These are phyloP conservation scores for Letharia lupina DNA, from an alignment of 495 filamentous ascomycete genomes.

Conservation along the genomic window DNA sequence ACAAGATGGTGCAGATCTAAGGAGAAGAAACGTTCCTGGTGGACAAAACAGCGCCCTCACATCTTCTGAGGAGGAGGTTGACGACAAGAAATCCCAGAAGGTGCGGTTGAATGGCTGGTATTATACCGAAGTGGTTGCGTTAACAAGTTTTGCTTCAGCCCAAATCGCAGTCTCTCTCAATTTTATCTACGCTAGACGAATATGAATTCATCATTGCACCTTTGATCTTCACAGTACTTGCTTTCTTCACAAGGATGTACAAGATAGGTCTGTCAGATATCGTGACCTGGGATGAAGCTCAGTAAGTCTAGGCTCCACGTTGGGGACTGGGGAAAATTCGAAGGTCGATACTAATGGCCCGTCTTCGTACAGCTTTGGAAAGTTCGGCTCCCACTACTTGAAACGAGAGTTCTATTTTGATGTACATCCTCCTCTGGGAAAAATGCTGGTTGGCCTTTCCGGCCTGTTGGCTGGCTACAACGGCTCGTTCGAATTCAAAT, in stretches of 20 bases:
- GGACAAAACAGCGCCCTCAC: slow-evolving; percentile 34
- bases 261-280: slow-evolving; percentile 92
- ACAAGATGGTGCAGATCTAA: slow-evolving; percentile 52
- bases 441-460: slow-evolving; percentile 95
- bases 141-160: slow-evolving; percentile 10
- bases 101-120: slow-evolving; percentile 31
- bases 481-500: slow-evolving; percentile 99
- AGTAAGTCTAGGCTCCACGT: slow-evolving; percentile 50
- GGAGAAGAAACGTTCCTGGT: slow-evolving; percentile 65
- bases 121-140: not conserved
- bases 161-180: slow-evolving; percentile 9
- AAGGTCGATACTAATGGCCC: slow-evolving; percentile 25
- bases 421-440: slow-evolving; percentile 93
- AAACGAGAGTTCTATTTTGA: slow-evolving; percentile 99
- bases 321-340: not conserved
- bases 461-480: slow-evolving; percentile 96
- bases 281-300: slow-evolving; percentile 98
- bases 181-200: slow-evolving; percentile 49
- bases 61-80: slow-evolving; percentile 36
- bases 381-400: slow-evolving; percentile 97
- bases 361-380: slow-evolving; percentile 69
- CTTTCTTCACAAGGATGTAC: slow-evolving; percentile 91
- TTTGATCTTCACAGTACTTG: slow-evolving; percentile 73
- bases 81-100: slow-evolving; percentile 63
- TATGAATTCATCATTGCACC: slow-evolving; percentile 87